Evolutionary conservation across 495 filamentous ascomycete genomes (phyloP).

Genomic region (Penicillium ochrochloron): DNA sequence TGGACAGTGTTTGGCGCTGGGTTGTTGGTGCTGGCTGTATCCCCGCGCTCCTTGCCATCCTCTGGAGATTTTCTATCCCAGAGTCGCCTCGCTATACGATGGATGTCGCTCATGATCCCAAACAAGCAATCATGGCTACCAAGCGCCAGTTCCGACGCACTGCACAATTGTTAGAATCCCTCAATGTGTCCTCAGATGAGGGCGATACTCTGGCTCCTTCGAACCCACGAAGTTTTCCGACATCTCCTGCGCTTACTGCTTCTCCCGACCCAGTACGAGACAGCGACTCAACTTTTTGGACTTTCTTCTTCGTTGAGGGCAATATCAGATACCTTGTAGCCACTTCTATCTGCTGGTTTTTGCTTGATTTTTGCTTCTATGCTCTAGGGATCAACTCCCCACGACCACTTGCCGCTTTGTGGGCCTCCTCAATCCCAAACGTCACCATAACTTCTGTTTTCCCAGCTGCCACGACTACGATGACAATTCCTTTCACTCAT

Average conservation of each 20-base stretch:
- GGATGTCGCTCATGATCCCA: conserved; percentile 44
- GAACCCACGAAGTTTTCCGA: neutral
- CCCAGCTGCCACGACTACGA: conserved; percentile 9
- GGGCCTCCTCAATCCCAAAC: neutral
- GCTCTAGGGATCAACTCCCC: conserved; percentile 46
- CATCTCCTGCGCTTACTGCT: conserved; percentile 1
- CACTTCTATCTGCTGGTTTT: conserved; percentile 43
- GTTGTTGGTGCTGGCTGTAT: conserved; percentile 57
- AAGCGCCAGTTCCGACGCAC: conserved; percentile 18
- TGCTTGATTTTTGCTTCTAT: conserved; percentile 50
- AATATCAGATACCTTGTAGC: conserved; percentile 43
- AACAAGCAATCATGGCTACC: conserved; percentile 28
- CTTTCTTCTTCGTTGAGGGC: conserved; percentile 36
- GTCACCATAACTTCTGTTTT: conserved; percentile 1
- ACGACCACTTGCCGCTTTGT: conserved; percentile 16
- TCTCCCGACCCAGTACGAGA: conserved; percentile 4
- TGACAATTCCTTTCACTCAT: conserved; percentile 6
- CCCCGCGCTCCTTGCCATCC: conserved; percentile 57
- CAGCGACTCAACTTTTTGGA: conserved; percentile 24
- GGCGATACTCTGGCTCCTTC: neutral
- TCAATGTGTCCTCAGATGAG: neutral
- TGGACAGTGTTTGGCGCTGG: conserved; percentile 53
- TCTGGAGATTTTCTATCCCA: conserved; percentile 56
- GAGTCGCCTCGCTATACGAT: conserved; percentile 58
- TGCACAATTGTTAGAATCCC: conserved; percentile 16